Conservation (phyloP, 768 basidiomycete genomes). For the Kwoniella sp. region DNA sequence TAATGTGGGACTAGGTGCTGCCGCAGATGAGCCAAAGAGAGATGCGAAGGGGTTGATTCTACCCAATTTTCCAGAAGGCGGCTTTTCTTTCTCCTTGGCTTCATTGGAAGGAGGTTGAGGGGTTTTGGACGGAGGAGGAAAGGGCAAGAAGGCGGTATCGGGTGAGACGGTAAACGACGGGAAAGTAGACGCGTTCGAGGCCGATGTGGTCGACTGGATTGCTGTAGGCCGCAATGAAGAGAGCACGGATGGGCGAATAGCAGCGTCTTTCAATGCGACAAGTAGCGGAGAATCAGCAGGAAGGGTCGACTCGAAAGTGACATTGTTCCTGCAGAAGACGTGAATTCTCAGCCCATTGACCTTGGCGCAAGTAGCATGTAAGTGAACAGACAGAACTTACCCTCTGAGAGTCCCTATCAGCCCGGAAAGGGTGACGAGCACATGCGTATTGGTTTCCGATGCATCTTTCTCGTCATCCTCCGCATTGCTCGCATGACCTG, state of each 20-base stretch:
- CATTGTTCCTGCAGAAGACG: conserved; percentile 6
- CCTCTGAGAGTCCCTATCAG: conserved; percentile 70
- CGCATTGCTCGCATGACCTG: conserved; percentile 21
- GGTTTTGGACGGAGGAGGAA: conserved; percentile 55
- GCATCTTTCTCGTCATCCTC: conserved; percentile 50
- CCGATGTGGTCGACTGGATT: not conserved
- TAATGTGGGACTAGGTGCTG: conserved; percentile 46
- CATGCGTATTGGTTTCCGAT: conserved; percentile 1
- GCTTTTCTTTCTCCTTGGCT: conserved; percentile 60
- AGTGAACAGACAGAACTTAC: conserved; percentile 63
- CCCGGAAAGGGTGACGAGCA: conserved; percentile 76
- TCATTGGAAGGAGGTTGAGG: conserved; percentile 55
- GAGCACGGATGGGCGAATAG: conserved; percentile 30
- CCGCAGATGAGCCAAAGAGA: conserved; percentile 64
- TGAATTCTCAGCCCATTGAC: not conserved
- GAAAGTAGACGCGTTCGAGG: conserved; percentile 12
- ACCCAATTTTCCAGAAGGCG: conserved; percentile 34
- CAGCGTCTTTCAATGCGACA: conserved; percentile 36
- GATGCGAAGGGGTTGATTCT: conserved; percentile 78
- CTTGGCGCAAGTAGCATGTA: no score
- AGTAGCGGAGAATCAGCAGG: conserved; percentile 51
- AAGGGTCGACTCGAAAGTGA: conserved; percentile 60
- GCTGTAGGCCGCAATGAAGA: conserved; percentile 39
- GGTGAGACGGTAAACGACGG: conserved; percentile 58
- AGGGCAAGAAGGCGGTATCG: conserved; percentile 55